Base-by-base conservation (phyloP, 2,329 filamentous ascomycete species). In the Dothistroma septosporum region DNA sequence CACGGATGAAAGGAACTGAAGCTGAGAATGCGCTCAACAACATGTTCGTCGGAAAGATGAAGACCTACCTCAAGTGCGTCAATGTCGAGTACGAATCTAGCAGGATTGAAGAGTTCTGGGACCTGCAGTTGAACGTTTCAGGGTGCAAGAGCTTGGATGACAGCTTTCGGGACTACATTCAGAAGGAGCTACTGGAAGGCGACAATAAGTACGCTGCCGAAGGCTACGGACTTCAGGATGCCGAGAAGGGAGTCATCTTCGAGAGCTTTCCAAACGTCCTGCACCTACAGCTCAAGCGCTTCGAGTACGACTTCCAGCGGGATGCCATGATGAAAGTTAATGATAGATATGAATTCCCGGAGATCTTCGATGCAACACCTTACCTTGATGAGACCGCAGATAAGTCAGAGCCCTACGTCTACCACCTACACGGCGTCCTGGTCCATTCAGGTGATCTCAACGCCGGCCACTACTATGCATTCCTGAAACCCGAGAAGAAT, bases 291-390 rank as follows among this genome's bases (percentile, higher is more conserved):
- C 83, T 99, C 61, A 97, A 97, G 78, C 89, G 94, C 56, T 99
- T 99, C 75, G 92, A 99, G 74, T 99, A 99, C 77, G 94, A 99
- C 76, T 90, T 97, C 70, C 89, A 96, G 68, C 87, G 91, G 69
- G 93, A 97, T 73, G 92, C 91, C 65, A 97, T 97, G 90, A 97
- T 96, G 89, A 99, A 99, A 78, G 92, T 99, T 74, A 95, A 96
- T 70, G 91, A 95, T 69, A 87, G 91, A 60, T 93, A 94, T 77
- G 91, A 95, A 71, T 96, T 94, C 67, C 91, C 91, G 0, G 90
- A 95, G 62, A 78, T 85, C 59, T 91, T 92, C 70, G 90, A 96
- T 72, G 91, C 92, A 7, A 82, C 90, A 0, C 92, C 92, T 0
- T 99, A 94, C 73, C 85, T 99, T 21, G 89, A 91, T 12, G 87